Evolutionary conservation across 2,329 filamentous ascomycete species (phyloP).

Genomic region (Nemania abortiva): DNA sequence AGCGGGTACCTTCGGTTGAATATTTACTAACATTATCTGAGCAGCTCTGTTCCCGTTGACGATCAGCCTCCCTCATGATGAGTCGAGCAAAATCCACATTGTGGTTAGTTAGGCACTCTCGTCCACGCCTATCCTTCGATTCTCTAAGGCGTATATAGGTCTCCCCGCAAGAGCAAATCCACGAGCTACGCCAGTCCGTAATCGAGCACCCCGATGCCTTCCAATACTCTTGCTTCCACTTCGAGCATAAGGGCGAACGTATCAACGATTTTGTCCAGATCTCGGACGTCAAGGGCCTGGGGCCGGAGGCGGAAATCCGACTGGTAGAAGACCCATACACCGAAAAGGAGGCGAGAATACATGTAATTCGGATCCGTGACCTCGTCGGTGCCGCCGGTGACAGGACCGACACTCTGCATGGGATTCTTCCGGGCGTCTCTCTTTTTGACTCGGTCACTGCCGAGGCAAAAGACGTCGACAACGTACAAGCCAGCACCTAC

Average conservation of each 20-base stretch:
- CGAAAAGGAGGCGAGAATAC: constrained; percentile 97
- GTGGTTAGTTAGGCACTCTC: constrained; percentile 70
- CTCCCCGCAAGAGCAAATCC: constrained; percentile 93
- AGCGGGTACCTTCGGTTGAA: background rate
- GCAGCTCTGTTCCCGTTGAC: constrained; percentile 71
- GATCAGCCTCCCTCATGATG: constrained; percentile 84
- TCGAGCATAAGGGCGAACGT: constrained; percentile 87
- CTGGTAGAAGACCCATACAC: constrained; percentile 96
- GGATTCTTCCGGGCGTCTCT: constrained; percentile 85
- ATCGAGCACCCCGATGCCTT: constrained; percentile 93
- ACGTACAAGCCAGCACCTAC: constrained; percentile 66
- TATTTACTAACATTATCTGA: constrained; percentile 29
- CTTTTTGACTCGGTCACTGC: constrained; percentile 83
- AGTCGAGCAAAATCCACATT: constrained; percentile 82
- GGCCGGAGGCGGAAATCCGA: constrained; percentile 79
- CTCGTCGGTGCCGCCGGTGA: constrained; percentile 92
- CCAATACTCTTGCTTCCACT: constrained; percentile 98
- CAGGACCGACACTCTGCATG: constrained; percentile 86
- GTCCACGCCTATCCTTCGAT: constrained; percentile 16
- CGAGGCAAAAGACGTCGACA: constrained; percentile 55
- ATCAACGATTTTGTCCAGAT: constrained; percentile 97
- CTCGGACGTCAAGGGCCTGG: constrained; percentile 85
- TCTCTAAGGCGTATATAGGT: constrained; percentile 66
- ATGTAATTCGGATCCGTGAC: constrained; percentile 90
- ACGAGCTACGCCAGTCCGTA: constrained; percentile 96